Conservation (phyloP, 495 filamentous ascomycete species). For the Daldinia grandis region DNA sequence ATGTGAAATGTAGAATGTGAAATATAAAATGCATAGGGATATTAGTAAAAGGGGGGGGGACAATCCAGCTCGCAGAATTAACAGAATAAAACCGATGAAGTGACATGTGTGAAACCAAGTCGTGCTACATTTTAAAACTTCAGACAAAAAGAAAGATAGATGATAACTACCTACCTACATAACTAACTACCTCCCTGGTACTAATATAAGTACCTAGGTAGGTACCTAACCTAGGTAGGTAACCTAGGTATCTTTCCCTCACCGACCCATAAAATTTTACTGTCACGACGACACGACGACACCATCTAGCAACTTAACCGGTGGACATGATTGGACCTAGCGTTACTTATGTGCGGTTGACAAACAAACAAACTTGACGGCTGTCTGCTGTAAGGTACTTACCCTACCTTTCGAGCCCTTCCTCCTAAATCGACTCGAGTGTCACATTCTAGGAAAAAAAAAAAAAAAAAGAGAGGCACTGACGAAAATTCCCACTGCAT, state of each 20-base stretch:
- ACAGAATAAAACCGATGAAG: not conserved
- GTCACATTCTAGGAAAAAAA: slow-evolving; percentile 7
- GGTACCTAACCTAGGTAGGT: too few relatives aligned
- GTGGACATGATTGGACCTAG: slow-evolving; percentile 14
- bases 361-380: slow-evolving; percentile 28
- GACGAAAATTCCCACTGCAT: not conserved
- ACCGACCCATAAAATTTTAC: slow-evolving; percentile 27
- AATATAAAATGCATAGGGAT: too few relatives aligned
- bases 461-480: not conserved
- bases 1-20: too few relatives aligned
- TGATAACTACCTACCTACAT: too few relatives aligned
- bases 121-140: not conserved
- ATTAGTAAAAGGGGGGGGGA: too few relatives aligned
- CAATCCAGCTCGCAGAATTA: too few relatives aligned
- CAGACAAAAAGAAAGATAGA: not conserved
- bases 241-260: slow-evolving; percentile 3
- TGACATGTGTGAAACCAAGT: not conserved
- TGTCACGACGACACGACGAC: slow-evolving; percentile 2
- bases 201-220: too few relatives aligned
- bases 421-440: slow-evolving; percentile 10
- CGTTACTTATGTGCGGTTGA: slow-evolving; percentile 18
- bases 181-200: too few relatives aligned
- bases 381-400: slow-evolving; percentile 13
- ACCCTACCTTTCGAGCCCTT: not conserved
- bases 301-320: not conserved